Evolutionary conservation across 352 stramenopile species (phyloP), one percentile per base, ranked within the genome.

Genomic region (Globisporangium irregulare): DNA sequence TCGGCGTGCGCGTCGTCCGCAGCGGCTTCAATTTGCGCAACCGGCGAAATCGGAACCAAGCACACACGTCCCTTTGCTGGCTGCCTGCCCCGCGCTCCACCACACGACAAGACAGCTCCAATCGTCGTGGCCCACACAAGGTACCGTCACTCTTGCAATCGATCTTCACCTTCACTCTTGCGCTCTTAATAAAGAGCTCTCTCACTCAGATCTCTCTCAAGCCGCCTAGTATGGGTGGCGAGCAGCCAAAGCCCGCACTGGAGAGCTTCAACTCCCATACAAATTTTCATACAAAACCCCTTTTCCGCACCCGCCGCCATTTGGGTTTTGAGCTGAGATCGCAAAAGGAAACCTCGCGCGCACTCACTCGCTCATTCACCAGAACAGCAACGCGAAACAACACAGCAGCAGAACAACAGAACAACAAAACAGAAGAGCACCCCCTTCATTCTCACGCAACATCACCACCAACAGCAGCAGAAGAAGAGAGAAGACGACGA

Each of bases 341-440:
- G 29, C 50, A 68, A 73, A 64, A 62, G 41, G 61, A 66, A 61
- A 57, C 38, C 59, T 18, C 24, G 41, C 41, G 29, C 36, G 20
- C 46, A 57, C 43, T 29, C 32, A 38, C 29, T 32, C 29, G 29
- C 4, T 38, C 15, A 29, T 43, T 25, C 56, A 62, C 29, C 29
- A 41, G 18, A 51, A 51, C 38, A 51, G 43, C 43, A 50, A 50
- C 15, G 41, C 41, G 41, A 50, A n/a, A n/a, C 22, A 58, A 20
- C 55, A 41, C 38, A 29, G n/a, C 55, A 27, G 38, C 27, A 60
- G 15, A 36, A 38, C 27, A 60, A 5, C 34, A 14, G 10, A 41
- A 27, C 12, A 55, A 6, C 53, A 38, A 59, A 29, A 36, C 54
- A 29, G 38, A 20, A 61, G 18, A 38, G 24, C 27, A 46, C 29